Evolutionary conservation across 345 rosid species (phyloP).

Genomic region (Boechera retrofracta): DNA sequence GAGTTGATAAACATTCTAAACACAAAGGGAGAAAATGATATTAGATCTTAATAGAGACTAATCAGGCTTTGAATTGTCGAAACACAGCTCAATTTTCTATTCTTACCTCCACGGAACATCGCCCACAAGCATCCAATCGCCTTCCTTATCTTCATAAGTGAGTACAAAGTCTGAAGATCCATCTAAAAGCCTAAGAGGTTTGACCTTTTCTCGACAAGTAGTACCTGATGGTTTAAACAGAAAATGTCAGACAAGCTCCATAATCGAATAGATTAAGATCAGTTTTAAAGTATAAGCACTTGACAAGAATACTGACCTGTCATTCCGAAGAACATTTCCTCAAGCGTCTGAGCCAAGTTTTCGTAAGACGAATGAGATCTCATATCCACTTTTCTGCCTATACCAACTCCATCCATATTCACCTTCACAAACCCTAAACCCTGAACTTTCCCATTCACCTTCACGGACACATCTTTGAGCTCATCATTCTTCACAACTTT

Average conservation of each 20-base stretch:
- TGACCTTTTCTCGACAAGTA: conserved; percentile 24
- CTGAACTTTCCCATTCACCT: conserved; percentile 54
- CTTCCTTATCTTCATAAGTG: conserved; percentile 93
- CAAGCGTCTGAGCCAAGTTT: conserved; percentile 71
- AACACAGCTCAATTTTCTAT: not conserved
- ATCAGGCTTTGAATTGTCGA: not conserved
- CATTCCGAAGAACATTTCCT: conserved; percentile 76
- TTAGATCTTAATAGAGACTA: conserved; percentile 15
- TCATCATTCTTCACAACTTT: conserved; percentile 46
- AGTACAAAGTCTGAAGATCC: conserved; percentile 86
- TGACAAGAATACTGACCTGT: conserved; percentile 9
- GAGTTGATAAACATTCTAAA: conserved; percentile 80
- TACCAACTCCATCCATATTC: conserved; percentile 85
- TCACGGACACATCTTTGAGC: conserved; percentile 55
- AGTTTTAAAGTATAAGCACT: not conserved
- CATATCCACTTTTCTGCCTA: conserved; percentile 91
- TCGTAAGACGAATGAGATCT: conserved; percentile 73
- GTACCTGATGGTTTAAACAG: conserved; percentile 39
- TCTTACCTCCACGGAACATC: conserved; percentile 97
- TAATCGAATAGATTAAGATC: not conserved
- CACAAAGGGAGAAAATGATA: not conserved
- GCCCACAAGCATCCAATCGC: conserved; percentile 98
- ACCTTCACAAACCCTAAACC: conserved; percentile 77
- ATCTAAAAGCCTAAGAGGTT: conserved; percentile 64
- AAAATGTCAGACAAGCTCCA: not conserved